phyloP scores from a whole-genome alignment of 352 stramenopile species.

The Lagenidium giganteum region DNA sequence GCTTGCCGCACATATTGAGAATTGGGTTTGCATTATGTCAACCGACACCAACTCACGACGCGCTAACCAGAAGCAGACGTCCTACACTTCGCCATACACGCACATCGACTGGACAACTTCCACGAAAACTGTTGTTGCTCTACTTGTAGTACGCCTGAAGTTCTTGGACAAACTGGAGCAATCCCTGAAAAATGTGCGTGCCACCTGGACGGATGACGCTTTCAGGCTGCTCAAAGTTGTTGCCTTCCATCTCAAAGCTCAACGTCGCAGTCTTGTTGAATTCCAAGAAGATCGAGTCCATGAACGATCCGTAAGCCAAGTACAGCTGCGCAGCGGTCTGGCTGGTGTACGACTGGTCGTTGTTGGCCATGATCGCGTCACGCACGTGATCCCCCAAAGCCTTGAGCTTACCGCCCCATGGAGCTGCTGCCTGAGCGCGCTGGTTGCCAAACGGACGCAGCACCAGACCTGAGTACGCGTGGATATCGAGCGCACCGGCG shows the following conservation, averaged over 20 bases:
- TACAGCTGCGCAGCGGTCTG: conserved; percentile 22
- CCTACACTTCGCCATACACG: too few species aligned
- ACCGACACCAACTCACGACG: too few species aligned
- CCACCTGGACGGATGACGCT: conserved; percentile 21
- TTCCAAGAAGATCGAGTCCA: conserved; percentile 20
- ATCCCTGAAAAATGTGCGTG: conserved; percentile 16
- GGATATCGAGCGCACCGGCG: conserved; percentile 17
- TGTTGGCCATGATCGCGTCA: conserved; percentile 14
- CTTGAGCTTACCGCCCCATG: conserved; percentile 23
- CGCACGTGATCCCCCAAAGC: conserved; percentile 21
- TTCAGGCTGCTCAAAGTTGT: conserved; percentile 18
- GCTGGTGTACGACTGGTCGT: conserved; percentile 11
- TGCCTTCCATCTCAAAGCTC: conserved; percentile 32
- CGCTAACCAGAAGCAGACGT: too few species aligned
- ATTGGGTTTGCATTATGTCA: too few species aligned
- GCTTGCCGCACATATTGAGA: too few species aligned
- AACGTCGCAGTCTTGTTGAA: conserved; percentile 26
- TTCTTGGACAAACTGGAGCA: conserved; percentile 23
- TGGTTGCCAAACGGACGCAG: conserved; percentile 24
- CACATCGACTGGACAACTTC: too few species aligned
- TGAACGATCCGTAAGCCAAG: conserved; percentile 29
- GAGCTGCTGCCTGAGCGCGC: conserved; percentile 10
- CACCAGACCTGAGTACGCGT: conserved; percentile 28
- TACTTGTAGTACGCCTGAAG: conserved; percentile 21
- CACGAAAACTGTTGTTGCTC: too few species aligned